These are phyloP conservation scores for Colletotrichum spinosum DNA, from an alignment of 2,329 filamentous ascomycete species.

Conservation along the genomic window DNA sequence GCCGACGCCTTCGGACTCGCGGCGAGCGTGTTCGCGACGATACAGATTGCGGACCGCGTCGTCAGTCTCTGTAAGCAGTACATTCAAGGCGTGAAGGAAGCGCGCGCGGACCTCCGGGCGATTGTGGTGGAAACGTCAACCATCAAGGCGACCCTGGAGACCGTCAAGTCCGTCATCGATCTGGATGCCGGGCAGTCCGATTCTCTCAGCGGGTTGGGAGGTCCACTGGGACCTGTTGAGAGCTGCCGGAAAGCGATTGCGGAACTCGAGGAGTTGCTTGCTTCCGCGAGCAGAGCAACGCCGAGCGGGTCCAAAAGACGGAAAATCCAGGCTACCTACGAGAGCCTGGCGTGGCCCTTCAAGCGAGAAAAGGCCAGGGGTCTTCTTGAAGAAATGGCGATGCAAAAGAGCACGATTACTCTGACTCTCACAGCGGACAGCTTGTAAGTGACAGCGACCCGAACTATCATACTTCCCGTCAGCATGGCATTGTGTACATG, in stretches of 20 bases:
- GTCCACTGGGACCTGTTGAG: not conserved
- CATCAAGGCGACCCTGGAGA: accelerated
- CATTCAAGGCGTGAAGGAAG: not conserved
- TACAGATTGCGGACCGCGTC: conserved; percentile 4
- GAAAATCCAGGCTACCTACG: not conserved
- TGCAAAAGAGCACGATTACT: not conserved
- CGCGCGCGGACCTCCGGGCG: not conserved
- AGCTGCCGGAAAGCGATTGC: not conserved
- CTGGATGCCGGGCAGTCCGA: not conserved
- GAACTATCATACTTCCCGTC: accelerated
- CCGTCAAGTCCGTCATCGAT: not conserved
- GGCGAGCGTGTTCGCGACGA: not conserved
- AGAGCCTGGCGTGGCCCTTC: not conserved
- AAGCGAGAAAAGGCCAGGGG: not conserved
- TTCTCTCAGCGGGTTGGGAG: not conserved
- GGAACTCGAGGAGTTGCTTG: not conserved
- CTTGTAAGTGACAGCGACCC: not conserved
- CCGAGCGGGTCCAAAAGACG: not conserved
- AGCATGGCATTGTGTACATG: accelerated
- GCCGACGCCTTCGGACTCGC: not conserved
- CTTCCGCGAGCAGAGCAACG: accelerated
- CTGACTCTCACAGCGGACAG: not conserved
- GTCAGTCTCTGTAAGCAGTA: not conserved
- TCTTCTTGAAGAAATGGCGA: not conserved
- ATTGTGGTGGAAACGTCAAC: not conserved